These are phyloP conservation scores for Podospora appendiculata DNA, from an alignment of 495 filamentous ascomycete genomes.

Conservation along the genomic window DNA sequence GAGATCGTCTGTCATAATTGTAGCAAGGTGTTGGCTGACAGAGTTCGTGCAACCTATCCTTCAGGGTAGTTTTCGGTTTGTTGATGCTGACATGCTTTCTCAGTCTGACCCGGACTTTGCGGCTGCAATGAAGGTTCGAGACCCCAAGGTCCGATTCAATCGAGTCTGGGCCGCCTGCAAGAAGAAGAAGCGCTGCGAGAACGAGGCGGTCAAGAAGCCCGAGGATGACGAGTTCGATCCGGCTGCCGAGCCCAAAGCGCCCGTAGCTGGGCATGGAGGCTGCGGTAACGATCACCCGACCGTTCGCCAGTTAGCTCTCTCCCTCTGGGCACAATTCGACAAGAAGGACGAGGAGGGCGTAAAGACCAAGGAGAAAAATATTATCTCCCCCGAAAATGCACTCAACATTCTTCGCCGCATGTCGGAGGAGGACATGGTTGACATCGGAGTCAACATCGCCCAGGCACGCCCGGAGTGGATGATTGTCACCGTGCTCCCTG, in stretches of 20 bases:
- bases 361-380: slow-evolving; percentile 78
- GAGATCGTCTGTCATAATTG: slow-evolving; percentile 98
- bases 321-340: slow-evolving; percentile 52
- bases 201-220: slow-evolving; percentile 57
- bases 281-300: slow-evolving; percentile 88
- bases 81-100: slow-evolving; percentile 55
- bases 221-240: slow-evolving; percentile 43
- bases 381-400: slow-evolving; percentile 75
- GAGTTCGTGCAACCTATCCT: slow-evolving; percentile 66
- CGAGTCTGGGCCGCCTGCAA: slow-evolving; percentile 84
- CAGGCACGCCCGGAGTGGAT: slow-evolving; percentile 98
- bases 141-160: slow-evolving; percentile 90
- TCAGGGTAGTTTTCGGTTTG: slow-evolving; percentile 33
- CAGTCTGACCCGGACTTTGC: slow-evolving; percentile 78
- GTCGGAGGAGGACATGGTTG: slow-evolving; percentile 65
- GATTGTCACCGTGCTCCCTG: slow-evolving; percentile 89
- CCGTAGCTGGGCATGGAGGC: slow-evolving; percentile 61
- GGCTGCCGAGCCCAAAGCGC: slow-evolving; percentile 39
- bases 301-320: slow-evolving; percentile 77
- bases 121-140: slow-evolving; percentile 71
- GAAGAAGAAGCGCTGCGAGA: slow-evolving; percentile 73
- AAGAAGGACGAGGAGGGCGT: slow-evolving; percentile 60
- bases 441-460: slow-evolving; percentile 84
- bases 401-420: slow-evolving; percentile 81
- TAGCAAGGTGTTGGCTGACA: slow-evolving; percentile 87